A percentile compares a stretch with the other conserved stretches of the same genome.
phyloP scores from a whole-genome alignment of 1,139 yeast species.

The Diutina mesorugosa region DNA sequence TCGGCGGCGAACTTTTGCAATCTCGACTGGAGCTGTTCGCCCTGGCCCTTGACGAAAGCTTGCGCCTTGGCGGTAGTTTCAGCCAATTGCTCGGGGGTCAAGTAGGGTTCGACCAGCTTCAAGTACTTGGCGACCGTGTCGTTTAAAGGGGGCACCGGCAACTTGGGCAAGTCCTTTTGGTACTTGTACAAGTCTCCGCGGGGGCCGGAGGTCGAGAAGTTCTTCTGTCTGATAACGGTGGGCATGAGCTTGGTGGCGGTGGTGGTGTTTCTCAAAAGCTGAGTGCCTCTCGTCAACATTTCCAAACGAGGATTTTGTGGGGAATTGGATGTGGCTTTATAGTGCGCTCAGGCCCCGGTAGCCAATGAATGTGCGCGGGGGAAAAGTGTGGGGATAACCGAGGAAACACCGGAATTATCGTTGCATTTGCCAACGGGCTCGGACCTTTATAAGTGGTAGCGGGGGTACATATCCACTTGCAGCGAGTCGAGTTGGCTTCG shows the following conservation, averaged over 20 bases:
- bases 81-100: constrained; percentile 38
- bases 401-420: background rate
- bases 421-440: background rate
- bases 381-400: background rate
- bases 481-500: background rate
- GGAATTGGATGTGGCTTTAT: background rate
- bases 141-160: constrained; percentile 78
- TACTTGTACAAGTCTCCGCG: constrained; percentile 63
- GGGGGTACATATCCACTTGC: background rate
- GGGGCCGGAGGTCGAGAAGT: constrained; percentile 5
- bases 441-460: background rate
- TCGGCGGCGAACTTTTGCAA: constrained; percentile 44
- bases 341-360: background rate
- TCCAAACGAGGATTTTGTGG: background rate
- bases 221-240: constrained; percentile 1
- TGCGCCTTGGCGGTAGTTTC: constrained; percentile 49
- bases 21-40: constrained; percentile 57
- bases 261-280: background rate
- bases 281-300: background rate
- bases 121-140: constrained; percentile 64
- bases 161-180: constrained; percentile 65
- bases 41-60: constrained; percentile 55
- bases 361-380: background rate
- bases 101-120: constrained; percentile 57
- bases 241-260: background rate